Conservation (phyloP, 441 rosid species). For the Manihot esculenta region DNA sequence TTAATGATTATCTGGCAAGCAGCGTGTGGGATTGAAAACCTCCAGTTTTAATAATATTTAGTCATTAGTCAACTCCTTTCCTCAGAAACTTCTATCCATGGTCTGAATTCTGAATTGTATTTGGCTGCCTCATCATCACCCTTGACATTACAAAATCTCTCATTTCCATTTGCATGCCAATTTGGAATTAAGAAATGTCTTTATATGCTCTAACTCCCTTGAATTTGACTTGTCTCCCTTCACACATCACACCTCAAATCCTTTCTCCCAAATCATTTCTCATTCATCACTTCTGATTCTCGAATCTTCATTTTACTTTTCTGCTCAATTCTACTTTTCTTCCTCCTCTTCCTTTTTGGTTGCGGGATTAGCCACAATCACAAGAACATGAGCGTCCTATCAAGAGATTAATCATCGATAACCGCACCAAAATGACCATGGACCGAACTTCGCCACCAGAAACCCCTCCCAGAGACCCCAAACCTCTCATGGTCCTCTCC, state of each 20-base stretch:
- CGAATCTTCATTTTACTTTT: background rate
- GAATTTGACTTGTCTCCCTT: too few species aligned
- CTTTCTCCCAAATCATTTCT: background rate
- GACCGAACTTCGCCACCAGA: conserved; percentile 50
- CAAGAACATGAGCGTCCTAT: too few species aligned
- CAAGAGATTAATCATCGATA: background rate
- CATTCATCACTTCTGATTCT: background rate
- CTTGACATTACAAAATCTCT: too few species aligned
- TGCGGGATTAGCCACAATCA: background rate
- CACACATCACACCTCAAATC: too few species aligned
- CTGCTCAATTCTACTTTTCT: background rate
- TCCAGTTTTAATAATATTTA: too few species aligned
- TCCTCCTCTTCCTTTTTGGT: background rate
- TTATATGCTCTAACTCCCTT: too few species aligned
- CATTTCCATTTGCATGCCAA: background rate
- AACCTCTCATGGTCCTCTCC: conserved; percentile 54
- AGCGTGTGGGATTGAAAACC: background rate
- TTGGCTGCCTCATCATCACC: too few species aligned
- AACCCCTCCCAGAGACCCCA: conserved; percentile 26
- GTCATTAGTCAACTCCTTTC: background rate
- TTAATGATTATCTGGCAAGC: background rate
- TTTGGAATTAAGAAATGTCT: background rate
- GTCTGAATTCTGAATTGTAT: too few species aligned
- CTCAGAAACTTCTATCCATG: background rate
- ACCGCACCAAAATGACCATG: conserved; percentile 36